A percentile compares a stretch with the other conserved stretches of the same genome.
Conservation (phyloP, 176 grass and related monocot species). For the Microstegium vimineum region DNA sequence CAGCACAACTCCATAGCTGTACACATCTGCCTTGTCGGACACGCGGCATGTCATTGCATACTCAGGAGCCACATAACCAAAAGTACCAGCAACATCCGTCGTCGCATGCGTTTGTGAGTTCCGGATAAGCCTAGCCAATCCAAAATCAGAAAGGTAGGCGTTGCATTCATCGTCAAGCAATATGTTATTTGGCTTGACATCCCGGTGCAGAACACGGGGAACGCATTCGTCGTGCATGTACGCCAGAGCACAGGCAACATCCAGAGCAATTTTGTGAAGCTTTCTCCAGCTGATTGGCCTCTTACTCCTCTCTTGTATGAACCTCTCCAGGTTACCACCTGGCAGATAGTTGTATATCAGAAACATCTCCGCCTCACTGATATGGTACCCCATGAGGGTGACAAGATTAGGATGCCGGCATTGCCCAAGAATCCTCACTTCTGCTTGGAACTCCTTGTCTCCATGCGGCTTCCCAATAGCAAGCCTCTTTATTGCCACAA, state of each 20-base stretch:
- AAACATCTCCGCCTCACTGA: constrained; percentile 77
- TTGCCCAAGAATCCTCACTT: constrained; percentile 68
- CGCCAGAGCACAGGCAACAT: constrained; percentile 69
- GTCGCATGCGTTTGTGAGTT: constrained; percentile 89
- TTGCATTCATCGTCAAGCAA: constrained; percentile 64
- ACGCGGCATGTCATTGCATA: constrained; percentile 89
- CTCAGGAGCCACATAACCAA: constrained; percentile 86
- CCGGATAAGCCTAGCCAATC: constrained; percentile 69
- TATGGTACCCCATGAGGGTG: constrained; percentile 75
- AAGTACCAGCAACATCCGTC: constrained; percentile 82
- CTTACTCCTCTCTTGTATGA: constrained; percentile 68
- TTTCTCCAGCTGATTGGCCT: constrained; percentile 65
- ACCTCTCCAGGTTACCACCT: constrained; percentile 80
- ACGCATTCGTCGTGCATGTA: constrained; percentile 68
- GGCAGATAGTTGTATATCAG: constrained; percentile 92
- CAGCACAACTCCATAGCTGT: constrained; percentile 78
- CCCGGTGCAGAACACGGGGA: constrained; percentile 75
- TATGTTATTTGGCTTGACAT: constrained; percentile 93
- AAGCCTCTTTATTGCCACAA: constrained; percentile 92
- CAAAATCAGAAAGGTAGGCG: constrained; percentile 90
- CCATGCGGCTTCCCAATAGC: constrained; percentile 73
- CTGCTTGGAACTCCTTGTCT: constrained; percentile 69
- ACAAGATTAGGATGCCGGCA: constrained; percentile 80
- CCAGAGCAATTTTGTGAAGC: constrained; percentile 91
- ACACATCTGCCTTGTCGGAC: constrained; percentile 93